Evolutionary conservation across 129 eudicot species (phyloP), one percentile per base, ranked within the genome.

Genomic region (Chrysanthemum seticuspe): DNA sequence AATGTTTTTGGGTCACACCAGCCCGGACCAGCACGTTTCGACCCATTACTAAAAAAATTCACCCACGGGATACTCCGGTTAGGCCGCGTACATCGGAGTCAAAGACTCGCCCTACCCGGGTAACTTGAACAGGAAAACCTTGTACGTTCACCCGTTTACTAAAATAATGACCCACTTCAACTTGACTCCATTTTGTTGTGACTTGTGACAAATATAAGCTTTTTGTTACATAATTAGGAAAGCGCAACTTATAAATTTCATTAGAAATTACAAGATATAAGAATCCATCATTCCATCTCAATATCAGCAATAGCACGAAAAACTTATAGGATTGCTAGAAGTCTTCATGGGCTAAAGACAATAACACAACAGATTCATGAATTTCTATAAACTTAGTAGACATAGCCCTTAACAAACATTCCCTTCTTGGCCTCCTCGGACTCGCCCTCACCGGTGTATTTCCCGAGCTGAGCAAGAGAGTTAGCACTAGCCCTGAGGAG

Each of bases 381-480:
- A 23, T 15, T 68, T 16, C 13, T n/a, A 15, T 65, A 15, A 54
- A 67, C 77, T 83, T 78, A 90, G 87, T 90, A 85, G 51, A 76
- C 86, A 50, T 90, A 90, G 62, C 91, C 91, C 81, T 85, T 81
- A 59, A 85, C 94, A 47, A 87, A 90, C 97, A 87, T 75, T 69
- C 82, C 91, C 74, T 90, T 23, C 76, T 79, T 83, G 49, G 96
- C 96, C 81, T 83, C 89, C 47, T 83, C 96, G 5, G 94, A 83
- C 78, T 90, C 96, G 3, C 97, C 97, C 74, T 85, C 83, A 6
- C 86, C 91, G 1, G 86, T 85, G 89, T 87, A 90, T 69, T 90
- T 90, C 29, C 94, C 97, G 25, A 87, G 91, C 84, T 90, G 94
- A 65, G 97, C 94, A 18, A 90, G 89, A 18, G 97, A 87, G 85